A percentile compares a stretch with the other conserved stretches of the same genome.
phyloP scores from a whole-genome alignment of 2,329 filamentous ascomycete species.

The Tolypocladium tropicale region DNA sequence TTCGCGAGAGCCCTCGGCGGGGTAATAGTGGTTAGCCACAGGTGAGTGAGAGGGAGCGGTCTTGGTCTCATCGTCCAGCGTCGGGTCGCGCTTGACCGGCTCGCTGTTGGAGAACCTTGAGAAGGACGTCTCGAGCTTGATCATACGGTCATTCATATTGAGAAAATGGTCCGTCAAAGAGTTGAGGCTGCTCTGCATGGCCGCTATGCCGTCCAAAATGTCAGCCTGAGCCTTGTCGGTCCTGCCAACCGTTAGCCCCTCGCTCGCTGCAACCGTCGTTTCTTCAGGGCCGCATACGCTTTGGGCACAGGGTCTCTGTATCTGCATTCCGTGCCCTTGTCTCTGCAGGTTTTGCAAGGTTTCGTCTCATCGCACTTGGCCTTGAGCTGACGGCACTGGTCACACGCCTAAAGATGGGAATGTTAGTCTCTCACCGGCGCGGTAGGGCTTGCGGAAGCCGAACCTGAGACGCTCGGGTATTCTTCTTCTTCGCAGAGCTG shows the following conservation, averaged over 20 bases:
- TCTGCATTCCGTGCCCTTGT: constrained; percentile 73
- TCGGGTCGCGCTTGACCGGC: constrained; percentile 16
- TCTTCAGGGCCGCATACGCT: constrained; percentile 45
- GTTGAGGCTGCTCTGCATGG: constrained; percentile 27
- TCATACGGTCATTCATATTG: constrained; percentile 26
- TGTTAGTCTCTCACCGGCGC: constrained; percentile 5
- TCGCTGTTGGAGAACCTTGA: constrained; percentile 9
- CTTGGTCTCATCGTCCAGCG: constrained; percentile 19
- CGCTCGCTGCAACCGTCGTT: background rate
- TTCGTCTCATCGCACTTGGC: constrained; percentile 85
- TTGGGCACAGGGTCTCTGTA: constrained; percentile 88
- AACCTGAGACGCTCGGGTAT: constrained; percentile 56
- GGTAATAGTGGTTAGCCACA: constrained; percentile 7
- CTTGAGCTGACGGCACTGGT: constrained; percentile 77
- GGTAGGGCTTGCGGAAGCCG: background rate
- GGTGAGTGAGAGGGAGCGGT: constrained; percentile 11
- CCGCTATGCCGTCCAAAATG: constrained; percentile 44
- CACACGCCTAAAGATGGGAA: constrained; percentile 60
- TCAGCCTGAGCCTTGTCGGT: constrained; percentile 52
- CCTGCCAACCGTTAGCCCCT: constrained; percentile 18
- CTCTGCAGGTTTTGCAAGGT: constrained; percentile 77
- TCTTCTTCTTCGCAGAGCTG: constrained; percentile 44
- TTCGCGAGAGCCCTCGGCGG: constrained; percentile 13
- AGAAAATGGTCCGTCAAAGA: constrained; percentile 26
- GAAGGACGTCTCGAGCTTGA: constrained; percentile 21